phyloP scores from a whole-genome alignment of 2,329 filamentous ascomycete species.

The Fusarium sp. region DNA sequence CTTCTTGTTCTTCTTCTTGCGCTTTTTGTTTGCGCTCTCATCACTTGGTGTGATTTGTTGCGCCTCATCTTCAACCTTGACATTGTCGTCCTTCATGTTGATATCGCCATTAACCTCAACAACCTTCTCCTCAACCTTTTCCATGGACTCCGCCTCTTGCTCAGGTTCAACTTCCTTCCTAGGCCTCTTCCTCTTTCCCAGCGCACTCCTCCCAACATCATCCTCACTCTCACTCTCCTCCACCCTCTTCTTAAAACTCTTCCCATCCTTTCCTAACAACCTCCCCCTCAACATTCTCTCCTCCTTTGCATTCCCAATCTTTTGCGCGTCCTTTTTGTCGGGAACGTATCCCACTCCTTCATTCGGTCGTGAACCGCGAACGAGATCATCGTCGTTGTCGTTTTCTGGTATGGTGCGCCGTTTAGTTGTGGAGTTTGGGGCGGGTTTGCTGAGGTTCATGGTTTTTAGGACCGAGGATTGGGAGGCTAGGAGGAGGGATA shows the following conservation, averaged over 20 bases:
- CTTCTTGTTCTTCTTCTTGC: slow-evolving; percentile 44
- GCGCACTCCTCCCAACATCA: slow-evolving; percentile 52
- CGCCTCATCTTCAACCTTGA: slow-evolving; percentile 29
- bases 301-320: slow-evolving; percentile 41
- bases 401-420: slow-evolving; percentile 24
- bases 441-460: slow-evolving; percentile 40
- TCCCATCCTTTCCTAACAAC: slow-evolving; percentile 41
- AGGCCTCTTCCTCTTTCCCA: slow-evolving; percentile 55
- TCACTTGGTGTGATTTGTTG: background rate
- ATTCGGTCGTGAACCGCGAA: slow-evolving; percentile 47
- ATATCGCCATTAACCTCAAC: slow-evolving; percentile 34
- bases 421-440: background rate
- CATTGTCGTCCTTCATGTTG: slow-evolving; percentile 32
- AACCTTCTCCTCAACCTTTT: slow-evolving; percentile 1
- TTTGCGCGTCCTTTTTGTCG: slow-evolving; percentile 37
- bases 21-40: slow-evolving; percentile 30
- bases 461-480: slow-evolving; percentile 51
- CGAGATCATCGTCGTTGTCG: slow-evolving; percentile 46
- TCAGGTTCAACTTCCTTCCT: slow-evolving; percentile 31
- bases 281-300: slow-evolving; percentile 50
- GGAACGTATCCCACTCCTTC: slow-evolving; percentile 57
- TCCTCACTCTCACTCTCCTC: slow-evolving; percentile 52
- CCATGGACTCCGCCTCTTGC: background rate
- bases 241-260: slow-evolving; percentile 22
- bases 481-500: slow-evolving; percentile 55